Base-by-base conservation (phyloP, 1,284 basidiomycete species). In the Cystobasidium sp. region DNA sequence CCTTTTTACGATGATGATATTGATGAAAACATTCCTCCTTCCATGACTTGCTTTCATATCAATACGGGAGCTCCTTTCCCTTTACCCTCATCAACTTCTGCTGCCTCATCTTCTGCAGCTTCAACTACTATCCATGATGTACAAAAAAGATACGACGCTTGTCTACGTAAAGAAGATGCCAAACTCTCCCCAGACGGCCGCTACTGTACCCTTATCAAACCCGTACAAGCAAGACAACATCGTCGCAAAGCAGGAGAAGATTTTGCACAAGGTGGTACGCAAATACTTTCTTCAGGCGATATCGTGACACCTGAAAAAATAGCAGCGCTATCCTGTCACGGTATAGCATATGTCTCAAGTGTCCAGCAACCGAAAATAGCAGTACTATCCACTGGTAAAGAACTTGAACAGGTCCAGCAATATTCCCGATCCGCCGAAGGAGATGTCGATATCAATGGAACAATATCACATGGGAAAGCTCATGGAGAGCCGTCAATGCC, bases 21-120 rank as follows among this genome's bases (percentile, higher is more conserved):
- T 56, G 52, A 53, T 8, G n/a, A 68, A 18, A 20, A 51, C 37
- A 51, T 18, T 39, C 62, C 41, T 14, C 10, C 43, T 64, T 24
- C 14, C 31, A 18, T 22, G 20, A n/a, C 63, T 7, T 68, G 67
- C 31, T 68, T 43, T 44, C 18, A 18, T 44, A 68, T 68, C 4
- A 68, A 68, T 47, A 68, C 67, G 14, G 67, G 67, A 4, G 67
- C 67, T 18, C 67, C 67, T 31, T 68, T 68, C 46, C 67, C 67
- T 5, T 16, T 67, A n/a, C 39, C 46, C 41, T 5, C 47, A 31
- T 31, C 31, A 31, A 31, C 5, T 31, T 31, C 31, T 31, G 5
- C 31, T 31, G 31, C 31, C 31, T 31, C 31, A 31, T 31, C 31
- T 31, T 5, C 31, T 31, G 31, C 43, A 16, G n/a, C 62, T 3